phyloP scores from a whole-genome alignment of 768 basidiomycete genomes.

The Exsudoporus frostii region DNA sequence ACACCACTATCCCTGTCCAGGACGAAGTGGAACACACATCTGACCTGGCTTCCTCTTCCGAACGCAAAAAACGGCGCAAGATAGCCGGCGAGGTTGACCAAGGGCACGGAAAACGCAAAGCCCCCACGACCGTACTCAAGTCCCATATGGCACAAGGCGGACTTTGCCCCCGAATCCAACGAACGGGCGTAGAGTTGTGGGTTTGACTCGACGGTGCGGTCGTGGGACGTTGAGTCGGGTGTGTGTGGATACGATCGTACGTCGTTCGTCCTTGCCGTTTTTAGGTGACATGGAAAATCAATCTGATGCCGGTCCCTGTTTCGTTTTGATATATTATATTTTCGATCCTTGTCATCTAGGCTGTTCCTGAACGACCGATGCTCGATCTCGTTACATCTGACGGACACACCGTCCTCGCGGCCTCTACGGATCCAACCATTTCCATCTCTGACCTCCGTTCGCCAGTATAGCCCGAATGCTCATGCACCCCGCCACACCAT shows the following conservation, averaged over 20 bases:
- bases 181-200: constrained; percentile 39
- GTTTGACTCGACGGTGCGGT: constrained; percentile 85
- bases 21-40: constrained; percentile 53
- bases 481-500: not conserved
- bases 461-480: not conserved
- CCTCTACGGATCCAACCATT: not conserved
- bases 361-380: constrained; percentile 72
- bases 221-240: constrained; percentile 83
- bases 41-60: constrained; percentile 2
- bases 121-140: constrained; percentile 69
- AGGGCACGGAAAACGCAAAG: constrained; percentile 50
- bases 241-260: constrained; percentile 70
- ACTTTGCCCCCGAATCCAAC: constrained; percentile 46
- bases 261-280: not conserved
- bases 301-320: not conserved
- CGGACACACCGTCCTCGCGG: not conserved
- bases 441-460: not conserved
- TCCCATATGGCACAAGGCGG: constrained; percentile 74
- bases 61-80: constrained; percentile 62
- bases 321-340: too few species aligned
- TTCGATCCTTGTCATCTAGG: constrained; percentile 38
- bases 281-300: not conserved
- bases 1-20: constrained; percentile 52
- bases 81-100: constrained; percentile 34
- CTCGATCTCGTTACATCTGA: constrained; percentile 49